Conservation (phyloP, 2,329 filamentous ascomycete species). For the Chrysosporium keratinophilum region DNA sequence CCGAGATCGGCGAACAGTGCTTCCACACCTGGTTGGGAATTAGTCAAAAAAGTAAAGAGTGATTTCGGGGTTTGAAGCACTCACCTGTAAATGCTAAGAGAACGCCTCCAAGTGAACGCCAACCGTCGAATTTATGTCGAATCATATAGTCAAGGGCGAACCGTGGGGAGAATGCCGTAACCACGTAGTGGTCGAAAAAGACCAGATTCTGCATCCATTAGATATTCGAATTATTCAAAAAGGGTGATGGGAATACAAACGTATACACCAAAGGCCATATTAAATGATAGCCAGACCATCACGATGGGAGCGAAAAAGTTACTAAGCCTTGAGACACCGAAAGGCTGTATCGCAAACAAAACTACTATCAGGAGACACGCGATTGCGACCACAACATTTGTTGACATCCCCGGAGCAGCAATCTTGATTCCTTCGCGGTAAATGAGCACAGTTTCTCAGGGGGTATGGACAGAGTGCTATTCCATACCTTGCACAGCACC, state of each 20-base stretch:
- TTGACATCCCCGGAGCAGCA: constrained; percentile 13
- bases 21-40: constrained; percentile 49
- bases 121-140: constrained; percentile 42
- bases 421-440: constrained; percentile 14
- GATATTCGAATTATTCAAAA: background rate
- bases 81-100: constrained; percentile 56
- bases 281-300: constrained; percentile 46
- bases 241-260: constrained; percentile 18
- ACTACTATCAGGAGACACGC: constrained; percentile 32
- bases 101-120: constrained; percentile 50
- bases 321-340: constrained; percentile 40
- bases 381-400: constrained; percentile 14
- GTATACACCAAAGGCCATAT: constrained; percentile 45
- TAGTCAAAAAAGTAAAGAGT: background rate
- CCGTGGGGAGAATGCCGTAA: constrained; percentile 44
- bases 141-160: constrained; percentile 43
- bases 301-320: constrained; percentile 44
- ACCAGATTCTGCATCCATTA: constrained; percentile 31
- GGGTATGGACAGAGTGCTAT: background rate
- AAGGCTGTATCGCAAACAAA: constrained; percentile 45
- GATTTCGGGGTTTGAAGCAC: background rate
- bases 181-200: constrained; percentile 39
- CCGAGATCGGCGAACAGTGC: constrained; percentile 69
- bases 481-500: constrained; percentile 43
- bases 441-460: background rate